These are phyloP conservation scores for Aspergillus aculeatinus DNA, from an alignment of 2,329 filamentous ascomycete species.

Conservation along the genomic window DNA sequence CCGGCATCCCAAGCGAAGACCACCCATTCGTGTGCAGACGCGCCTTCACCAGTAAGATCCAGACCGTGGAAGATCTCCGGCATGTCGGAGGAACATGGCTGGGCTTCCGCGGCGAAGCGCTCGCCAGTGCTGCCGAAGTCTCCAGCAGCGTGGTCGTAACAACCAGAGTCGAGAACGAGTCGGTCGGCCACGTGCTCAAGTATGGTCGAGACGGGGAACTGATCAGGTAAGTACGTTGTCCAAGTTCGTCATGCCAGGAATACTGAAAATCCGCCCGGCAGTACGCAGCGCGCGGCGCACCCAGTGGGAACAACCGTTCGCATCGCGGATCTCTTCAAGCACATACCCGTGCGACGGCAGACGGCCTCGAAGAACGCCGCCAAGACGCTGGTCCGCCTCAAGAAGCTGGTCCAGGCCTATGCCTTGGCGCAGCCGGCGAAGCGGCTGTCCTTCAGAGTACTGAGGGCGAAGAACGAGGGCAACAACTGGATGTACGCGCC, in stretches of 20 bases:
- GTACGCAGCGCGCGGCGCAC: conserved; percentile 49
- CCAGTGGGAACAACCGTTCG: conserved; percentile 62
- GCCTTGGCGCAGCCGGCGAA: conserved; percentile 58
- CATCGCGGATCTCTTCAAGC: conserved; percentile 56
- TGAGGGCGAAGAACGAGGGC: conserved; percentile 62
- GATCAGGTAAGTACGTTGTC: conserved; percentile 36
- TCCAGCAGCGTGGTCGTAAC: conserved; percentile 53
- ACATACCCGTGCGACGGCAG: conserved; percentile 61
- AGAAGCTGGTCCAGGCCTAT: conserved; percentile 57
- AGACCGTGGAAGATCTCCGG: conserved; percentile 55
- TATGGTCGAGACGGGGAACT: conserved; percentile 54
- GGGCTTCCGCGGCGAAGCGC: conserved; percentile 65
- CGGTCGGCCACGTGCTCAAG: conserved; percentile 52
- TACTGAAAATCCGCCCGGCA: conserved; percentile 14
- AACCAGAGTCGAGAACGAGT: conserved; percentile 59
- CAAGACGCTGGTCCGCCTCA: conserved; percentile 53
- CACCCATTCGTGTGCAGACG: conserved; percentile 55
- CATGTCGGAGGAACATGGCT: conserved; percentile 57
- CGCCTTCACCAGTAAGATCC: conserved; percentile 65
- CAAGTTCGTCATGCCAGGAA: not conserved
- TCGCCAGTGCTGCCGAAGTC: conserved; percentile 62
- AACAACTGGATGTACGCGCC: conserved; percentile 63
- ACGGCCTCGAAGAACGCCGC: conserved; percentile 51
- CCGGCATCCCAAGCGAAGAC: conserved; percentile 59
- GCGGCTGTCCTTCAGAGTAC: conserved; percentile 54